Evolutionary conservation across 805 yeast species (phyloP).

Genomic region (Clavispora asparagi): DNA sequence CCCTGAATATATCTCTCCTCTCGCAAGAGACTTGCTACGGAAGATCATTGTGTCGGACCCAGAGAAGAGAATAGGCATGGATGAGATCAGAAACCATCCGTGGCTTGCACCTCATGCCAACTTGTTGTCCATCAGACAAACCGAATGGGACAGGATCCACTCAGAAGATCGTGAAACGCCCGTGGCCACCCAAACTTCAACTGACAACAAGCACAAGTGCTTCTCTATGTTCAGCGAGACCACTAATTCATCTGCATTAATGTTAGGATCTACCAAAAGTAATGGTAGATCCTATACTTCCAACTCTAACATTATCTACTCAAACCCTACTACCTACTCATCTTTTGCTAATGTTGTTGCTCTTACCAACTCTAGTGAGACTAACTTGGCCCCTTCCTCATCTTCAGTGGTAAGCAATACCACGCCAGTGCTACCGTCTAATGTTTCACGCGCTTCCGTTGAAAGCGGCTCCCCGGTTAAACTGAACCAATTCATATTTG

Average conservation of each 20-base stretch:
- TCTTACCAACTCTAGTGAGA: constrained; percentile 22
- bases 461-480: constrained; percentile 1
- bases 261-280: constrained; percentile 23
- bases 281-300: constrained; percentile 34
- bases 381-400: constrained; percentile 16
- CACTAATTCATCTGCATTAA: constrained; percentile 30
- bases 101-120: constrained; percentile 86
- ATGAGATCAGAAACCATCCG: constrained; percentile 70
- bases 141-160: constrained; percentile 77
- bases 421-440: constrained; percentile 19
- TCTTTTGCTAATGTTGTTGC: constrained; percentile 50
- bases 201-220: constrained; percentile 31
- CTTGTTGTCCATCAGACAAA: constrained; percentile 77
- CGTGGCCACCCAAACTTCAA: constrained; percentile 5
- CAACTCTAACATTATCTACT: constrained; percentile 32
- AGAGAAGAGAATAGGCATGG: constrained; percentile 60
- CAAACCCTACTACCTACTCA: constrained; percentile 63
- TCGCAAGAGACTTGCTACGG: constrained; percentile 85
- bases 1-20: constrained; percentile 87
- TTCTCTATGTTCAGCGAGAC: constrained; percentile 42
- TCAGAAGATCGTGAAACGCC: constrained; percentile 22
- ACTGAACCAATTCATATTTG: constrained; percentile 1
- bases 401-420: constrained; percentile 16
- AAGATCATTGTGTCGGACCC: constrained; percentile 85
- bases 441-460: neutral